Evolutionary conservation across 2,329 filamentous ascomycete genomes (phyloP), one percentile per base, ranked within the genome.

Genomic region (Magnaporthiopsis incrustans): DNA sequence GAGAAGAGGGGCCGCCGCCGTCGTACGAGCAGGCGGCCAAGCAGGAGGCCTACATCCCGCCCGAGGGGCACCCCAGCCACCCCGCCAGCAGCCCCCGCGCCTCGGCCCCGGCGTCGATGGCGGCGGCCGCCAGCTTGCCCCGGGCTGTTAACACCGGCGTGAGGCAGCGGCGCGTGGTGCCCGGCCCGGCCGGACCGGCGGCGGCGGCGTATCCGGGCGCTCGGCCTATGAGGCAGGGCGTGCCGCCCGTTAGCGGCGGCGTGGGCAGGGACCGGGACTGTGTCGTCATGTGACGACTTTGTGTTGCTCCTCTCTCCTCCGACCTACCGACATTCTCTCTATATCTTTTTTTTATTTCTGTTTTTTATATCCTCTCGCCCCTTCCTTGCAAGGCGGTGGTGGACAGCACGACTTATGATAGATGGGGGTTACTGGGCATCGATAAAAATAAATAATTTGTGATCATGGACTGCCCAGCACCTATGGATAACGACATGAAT

Each of bases 21-120:
- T 81, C 81, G 14, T 86, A 86, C 68, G 83, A 85, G 71, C 81
- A 85, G 71, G 82, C 83, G 4, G 78, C 82, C 25, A 79, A 80
- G 64, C 77, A 80, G 62, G 73, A 76, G 11, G 78, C 81, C 3
- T 86, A 85, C 66, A 74, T 79, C 12, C 84, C 83, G 27, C 82
- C 82, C 0, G 70, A 76, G 4, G 82, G 82, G 25, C 79, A 85
- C 62, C 82, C 81, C 0, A 80, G 73, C 57, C 81, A 84, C 67
- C 76, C 79, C 11, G 71, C 71, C 5, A 82, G 79, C 67, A 76
- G 71, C 56, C 75, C 73, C n/a, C 50, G 50, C 32, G 18, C 26
- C 25, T 32, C 57, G 58, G 26, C 26, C 58, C 22, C 35, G 26
- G 8, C 60, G 4, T 14, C 25, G 2, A 38, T 5, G n/a, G 26